Evolutionary conservation across 2,329 filamentous ascomycete species (phyloP).

Genomic region (Chalara sp.): DNA sequence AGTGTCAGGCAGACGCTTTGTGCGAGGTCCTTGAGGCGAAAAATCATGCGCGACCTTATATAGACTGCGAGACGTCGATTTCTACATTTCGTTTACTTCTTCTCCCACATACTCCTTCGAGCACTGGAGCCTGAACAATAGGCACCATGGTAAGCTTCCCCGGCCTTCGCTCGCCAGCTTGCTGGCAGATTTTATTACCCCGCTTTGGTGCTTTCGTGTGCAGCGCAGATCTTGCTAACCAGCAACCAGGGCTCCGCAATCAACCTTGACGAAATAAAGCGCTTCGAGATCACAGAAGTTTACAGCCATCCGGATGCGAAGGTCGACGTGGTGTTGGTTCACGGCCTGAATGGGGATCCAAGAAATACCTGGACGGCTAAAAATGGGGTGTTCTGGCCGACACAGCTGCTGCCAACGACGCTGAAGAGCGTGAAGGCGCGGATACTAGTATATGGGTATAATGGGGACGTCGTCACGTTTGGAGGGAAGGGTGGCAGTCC

Average conservation of each 20-base stretch:
- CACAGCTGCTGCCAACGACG: conserved; percentile 56
- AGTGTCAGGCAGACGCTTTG: too few relatives aligned
- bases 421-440: conserved; percentile 52
- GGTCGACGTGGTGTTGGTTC: conserved; percentile 63
- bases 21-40: too few relatives aligned
- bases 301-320: conserved; percentile 52
- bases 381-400: conserved; percentile 59
- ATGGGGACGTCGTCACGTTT: conserved; percentile 53
- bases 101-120: too few relatives aligned
- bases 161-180: too few relatives aligned
- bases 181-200: too few relatives aligned
- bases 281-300: conserved; percentile 53
- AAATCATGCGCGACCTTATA: too few relatives aligned
- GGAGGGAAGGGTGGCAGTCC: conserved; percentile 35
- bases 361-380: conserved; percentile 54
- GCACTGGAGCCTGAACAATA: too few relatives aligned
- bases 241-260: conserved; percentile 29
- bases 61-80: too few relatives aligned
- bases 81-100: too few relatives aligned
- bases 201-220: too few relatives aligned
- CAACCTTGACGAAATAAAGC: conserved; percentile 37
- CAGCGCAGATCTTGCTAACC: too few relatives aligned
- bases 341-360: conserved; percentile 62
- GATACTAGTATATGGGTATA: conserved; percentile 68
- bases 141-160: too few relatives aligned